A percentile compares a stretch with the other conserved stretches of the same genome.
Evolutionary conservation across 2,329 filamentous ascomycete species (phyloP).

Genomic region (Colletotrichum magnum): DNA sequence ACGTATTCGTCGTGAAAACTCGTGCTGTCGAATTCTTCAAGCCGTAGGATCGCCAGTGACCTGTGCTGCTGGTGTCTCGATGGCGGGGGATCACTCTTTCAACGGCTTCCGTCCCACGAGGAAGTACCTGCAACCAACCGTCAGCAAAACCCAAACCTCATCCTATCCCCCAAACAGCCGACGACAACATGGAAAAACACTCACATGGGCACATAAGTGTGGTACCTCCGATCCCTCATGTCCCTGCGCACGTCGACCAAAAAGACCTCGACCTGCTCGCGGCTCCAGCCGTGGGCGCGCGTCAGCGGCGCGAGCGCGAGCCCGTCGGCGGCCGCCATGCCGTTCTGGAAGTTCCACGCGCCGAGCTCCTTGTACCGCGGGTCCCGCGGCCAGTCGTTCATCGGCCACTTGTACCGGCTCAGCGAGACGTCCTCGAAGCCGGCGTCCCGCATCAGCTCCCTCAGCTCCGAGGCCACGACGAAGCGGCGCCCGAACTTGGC

Average conservation of each 20-base stretch:
- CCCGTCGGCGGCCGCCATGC: background rate
- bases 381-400: slow-evolving; percentile 66
- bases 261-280: slow-evolving; percentile 36
- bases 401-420: slow-evolving; percentile 64
- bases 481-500: background rate
- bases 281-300: background rate
- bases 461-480: slow-evolving; percentile 9
- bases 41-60: too few relatives aligned
- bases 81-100: too few relatives aligned
- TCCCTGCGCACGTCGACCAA: slow-evolving; percentile 43
- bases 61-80: too few relatives aligned
- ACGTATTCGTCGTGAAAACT: too few relatives aligned
- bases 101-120: background rate
- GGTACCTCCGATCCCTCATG: slow-evolving; percentile 43
- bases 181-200: background rate
- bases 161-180: background rate
- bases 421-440: slow-evolving; percentile 68
- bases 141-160: background rate
- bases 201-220: slow-evolving; percentile 44
- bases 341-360: background rate
- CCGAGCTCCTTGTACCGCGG: slow-evolving; percentile 66
- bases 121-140: background rate
- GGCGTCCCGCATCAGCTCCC: slow-evolving; percentile 60
- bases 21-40: too few relatives aligned
- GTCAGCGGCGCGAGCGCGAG: slow-evolving; percentile 9